phyloP scores from a whole-genome alignment of 163 green algal genomes.

The Scenedesmus sp. region DNA sequence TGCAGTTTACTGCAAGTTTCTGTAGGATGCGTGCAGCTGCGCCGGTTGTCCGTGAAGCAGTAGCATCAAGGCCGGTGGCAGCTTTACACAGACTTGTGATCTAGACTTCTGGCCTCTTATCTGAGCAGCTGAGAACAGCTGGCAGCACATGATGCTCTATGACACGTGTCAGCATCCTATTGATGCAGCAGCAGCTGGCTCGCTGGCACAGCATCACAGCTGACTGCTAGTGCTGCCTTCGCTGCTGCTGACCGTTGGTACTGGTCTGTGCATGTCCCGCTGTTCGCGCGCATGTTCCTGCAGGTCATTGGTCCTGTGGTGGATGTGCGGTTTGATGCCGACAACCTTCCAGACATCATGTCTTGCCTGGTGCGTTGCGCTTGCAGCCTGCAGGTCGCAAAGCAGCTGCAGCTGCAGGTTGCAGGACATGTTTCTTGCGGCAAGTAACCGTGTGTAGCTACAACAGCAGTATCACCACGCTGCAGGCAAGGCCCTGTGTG shows the following conservation, averaged over 20 bases:
- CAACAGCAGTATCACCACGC: no score
- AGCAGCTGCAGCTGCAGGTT: no score
- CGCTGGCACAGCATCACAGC: neutral
- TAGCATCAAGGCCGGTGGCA: neutral
- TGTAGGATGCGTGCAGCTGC: neutral
- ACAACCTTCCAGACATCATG: conserved; percentile 95
- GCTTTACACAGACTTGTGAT: neutral
- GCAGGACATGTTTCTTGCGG: neutral
- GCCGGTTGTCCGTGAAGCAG: neutral
- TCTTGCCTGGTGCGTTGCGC: conserved; percentile 84
- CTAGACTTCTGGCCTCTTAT: neutral
- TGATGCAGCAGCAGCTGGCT: neutral
- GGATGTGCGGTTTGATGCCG: conserved; percentile 97
- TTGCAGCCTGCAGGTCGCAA: neutral
- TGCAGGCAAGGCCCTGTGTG: no score
- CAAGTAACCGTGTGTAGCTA: neutral
- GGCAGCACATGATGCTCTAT: neutral
- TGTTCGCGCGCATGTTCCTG: neutral
- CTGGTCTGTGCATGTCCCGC: neutral
- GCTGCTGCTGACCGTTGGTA: neutral
- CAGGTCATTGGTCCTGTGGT: conserved; percentile 92
- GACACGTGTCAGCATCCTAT: neutral
- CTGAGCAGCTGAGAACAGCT: neutral
- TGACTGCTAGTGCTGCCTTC: neutral
- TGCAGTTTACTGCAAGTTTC: no score